Evolutionary conservation across 2,329 filamentous ascomycete species (phyloP), one percentile per base, ranked within the genome.

Genomic region (Septoria linicola): DNA sequence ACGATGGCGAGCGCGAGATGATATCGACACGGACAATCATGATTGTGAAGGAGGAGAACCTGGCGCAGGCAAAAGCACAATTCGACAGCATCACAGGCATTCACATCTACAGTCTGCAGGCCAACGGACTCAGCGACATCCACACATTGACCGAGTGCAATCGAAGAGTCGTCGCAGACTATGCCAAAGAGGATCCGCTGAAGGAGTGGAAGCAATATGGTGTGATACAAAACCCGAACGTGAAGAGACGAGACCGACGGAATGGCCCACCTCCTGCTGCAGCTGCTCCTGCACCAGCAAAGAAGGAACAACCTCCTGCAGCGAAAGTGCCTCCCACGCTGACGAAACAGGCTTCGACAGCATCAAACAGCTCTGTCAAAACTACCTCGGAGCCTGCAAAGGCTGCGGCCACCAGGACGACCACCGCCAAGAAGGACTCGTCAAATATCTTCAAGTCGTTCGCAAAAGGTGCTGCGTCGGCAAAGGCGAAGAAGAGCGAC

Each of bases 61-160:
- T 66, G 27, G 62, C 62, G 14, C 19, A 81, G 58, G 75, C 80
- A 1, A 82, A 89, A 51, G 73, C 76, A 11, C 77, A 81, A 13
- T 95, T 92, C 59, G 78, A 87, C 41, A 75, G 82, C n/a, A 82
- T 96, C 47, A 79, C 77, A 0, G 87, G 88, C 0, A 84, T 96
- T 53, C 89, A 96, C 62, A 74, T 97, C 36, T 97, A 97, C 73
- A 96, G 90, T 63, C 66, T 97, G 14, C 84, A 88, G 35, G 79
- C 87, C 1, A 79, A 82, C 31, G 79, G 83, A 1, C 74, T 90
- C 13, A 85, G 84, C 68, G 69, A 76, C 64, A 71, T 93, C 14
- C 82, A 88, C 61, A 68, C 85, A 1, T 74, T 96, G 32, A 82
- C 84, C 3, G 85, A 93, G 48, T 80, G 84, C 32, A 82, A 82